Percentiles rank a stretch among this genome's conserved stretches.
Conservation (phyloP, 2,329 filamentous ascomycete species). For the Rutstroemia sp. region DNA sequence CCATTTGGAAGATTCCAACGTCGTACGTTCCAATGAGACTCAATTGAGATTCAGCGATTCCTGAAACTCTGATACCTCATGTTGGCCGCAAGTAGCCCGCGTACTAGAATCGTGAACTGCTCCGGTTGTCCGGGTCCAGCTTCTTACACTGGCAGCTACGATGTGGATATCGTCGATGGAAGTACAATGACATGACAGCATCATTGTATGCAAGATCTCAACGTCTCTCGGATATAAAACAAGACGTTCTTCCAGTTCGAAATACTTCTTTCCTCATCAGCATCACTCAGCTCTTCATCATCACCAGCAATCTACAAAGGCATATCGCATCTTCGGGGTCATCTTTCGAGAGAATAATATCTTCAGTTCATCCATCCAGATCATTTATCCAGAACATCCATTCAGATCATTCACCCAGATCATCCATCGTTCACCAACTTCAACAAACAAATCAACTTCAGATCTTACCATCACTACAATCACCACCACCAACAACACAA, state of each 20-base stretch:
- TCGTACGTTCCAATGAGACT: background rate
- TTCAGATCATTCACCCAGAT: background rate
- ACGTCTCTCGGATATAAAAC: background rate
- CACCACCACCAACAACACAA: background rate
- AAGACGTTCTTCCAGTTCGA: background rate
- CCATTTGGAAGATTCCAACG: background rate
- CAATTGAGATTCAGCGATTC: background rate
- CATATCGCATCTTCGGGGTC: background rate
- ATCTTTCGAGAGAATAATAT: background rate
- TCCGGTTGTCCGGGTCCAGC: background rate
- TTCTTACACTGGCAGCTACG: background rate
- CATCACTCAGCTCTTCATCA: background rate
- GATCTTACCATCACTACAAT: background rate
- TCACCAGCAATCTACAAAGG: background rate
- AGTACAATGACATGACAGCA: background rate
- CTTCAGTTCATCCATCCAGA: constrained; percentile 1
- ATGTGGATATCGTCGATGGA: background rate
- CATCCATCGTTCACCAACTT: background rate
- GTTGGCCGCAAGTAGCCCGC: background rate
- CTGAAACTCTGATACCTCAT: background rate
- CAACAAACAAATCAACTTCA: background rate
- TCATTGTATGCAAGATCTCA: background rate
- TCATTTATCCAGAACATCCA: background rate
- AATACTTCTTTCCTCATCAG: background rate
- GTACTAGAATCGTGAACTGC: background rate